Evolutionary conservation across 1,284 basidiomycete genomes (phyloP).

Genomic region (Pholiota adiposa): DNA sequence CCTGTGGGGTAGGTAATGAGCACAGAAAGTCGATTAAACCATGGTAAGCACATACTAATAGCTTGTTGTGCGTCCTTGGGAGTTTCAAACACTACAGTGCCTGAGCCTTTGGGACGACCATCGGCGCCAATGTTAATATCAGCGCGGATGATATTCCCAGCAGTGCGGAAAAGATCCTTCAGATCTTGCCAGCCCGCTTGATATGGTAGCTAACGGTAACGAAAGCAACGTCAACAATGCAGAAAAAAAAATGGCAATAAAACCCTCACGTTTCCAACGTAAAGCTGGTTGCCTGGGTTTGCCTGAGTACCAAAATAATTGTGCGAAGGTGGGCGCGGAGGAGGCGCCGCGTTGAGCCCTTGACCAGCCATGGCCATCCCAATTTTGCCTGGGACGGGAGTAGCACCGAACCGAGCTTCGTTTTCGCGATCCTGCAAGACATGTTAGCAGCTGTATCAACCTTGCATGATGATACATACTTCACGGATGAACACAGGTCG

Average conservation of each 20-base stretch:
- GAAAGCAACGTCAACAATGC: constrained; percentile 49
- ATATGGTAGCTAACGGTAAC: constrained; percentile 82
- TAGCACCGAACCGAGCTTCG: constrained; percentile 91
- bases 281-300: constrained; percentile 88
- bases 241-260: constrained; percentile 24
- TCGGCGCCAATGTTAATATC: constrained; percentile 93
- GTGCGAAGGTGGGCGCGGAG: constrained; percentile 75
- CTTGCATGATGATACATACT: constrained; percentile 51
- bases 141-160: constrained; percentile 92
- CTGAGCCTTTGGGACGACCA: constrained; percentile 92
- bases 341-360: constrained; percentile 73
- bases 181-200: constrained; percentile 99
- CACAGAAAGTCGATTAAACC: background rate
- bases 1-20: constrained; percentile 43
- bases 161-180: constrained; percentile 94
- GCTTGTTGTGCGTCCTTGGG: constrained; percentile 90
- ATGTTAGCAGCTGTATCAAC: constrained; percentile 3
- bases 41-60: constrained; percentile 64
- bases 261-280: constrained; percentile 90
- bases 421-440: constrained; percentile 87
- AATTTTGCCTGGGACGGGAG: constrained; percentile 92
- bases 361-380: constrained; percentile 89
- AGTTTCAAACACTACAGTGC: constrained; percentile 94
- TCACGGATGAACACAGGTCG: constrained; percentile 96
- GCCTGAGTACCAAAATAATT: constrained; percentile 63